Evolutionary conservation across 495 filamentous ascomycete genomes (phyloP), one percentile per base, ranked within the genome.

Genomic region (Lophiotrema nucula): DNA sequence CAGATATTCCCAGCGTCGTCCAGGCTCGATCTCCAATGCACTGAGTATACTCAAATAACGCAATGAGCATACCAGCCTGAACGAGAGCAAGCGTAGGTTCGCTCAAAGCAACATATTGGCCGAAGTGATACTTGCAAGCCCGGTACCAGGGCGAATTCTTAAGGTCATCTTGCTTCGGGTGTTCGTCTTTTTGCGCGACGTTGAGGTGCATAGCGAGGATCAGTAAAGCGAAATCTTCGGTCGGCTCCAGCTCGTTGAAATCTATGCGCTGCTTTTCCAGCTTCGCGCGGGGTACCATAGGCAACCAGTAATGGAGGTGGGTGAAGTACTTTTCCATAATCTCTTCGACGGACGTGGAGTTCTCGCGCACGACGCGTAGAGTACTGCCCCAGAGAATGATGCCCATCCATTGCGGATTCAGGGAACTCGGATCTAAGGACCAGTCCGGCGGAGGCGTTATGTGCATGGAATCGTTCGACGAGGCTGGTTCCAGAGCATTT

Each of bases 51-150:
- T 58, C 56, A 21, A 58, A 58, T 2, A 58, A 33, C 1, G 56
- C 56, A 19, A 58, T 51, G n/a, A 58, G 46, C 2, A 58, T 50
- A 4, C 56, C 56, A 15, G 47, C 47, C 38, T 58, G 56, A 4
- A 52, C 16, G 13, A 58, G 15, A 10, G 39, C 47, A 22, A 58
- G 38, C 3, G n/a, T 24, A 26, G 47, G 47, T 16, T 58, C 46
- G 11, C n/a, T 3, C 2, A 58, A 16, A 15, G 47, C 35, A 2
- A 46, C 41, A 52, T 38, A 46, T 15, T 58, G 56, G 16, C 18
- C 47, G 42, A 45, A 52, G 39, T 51, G 47, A 15, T 50, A 46
- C 56, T 58, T 58, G 26, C 47, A 51, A 1, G 46, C 41, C 26
- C 35, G 33, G 27, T 58, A 58, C 47, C 47, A 58, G 4, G 46